Base-by-base conservation (phyloP, 768 basidiomycete genomes). In the Trichaptum fuscoviolaceum region DNA sequence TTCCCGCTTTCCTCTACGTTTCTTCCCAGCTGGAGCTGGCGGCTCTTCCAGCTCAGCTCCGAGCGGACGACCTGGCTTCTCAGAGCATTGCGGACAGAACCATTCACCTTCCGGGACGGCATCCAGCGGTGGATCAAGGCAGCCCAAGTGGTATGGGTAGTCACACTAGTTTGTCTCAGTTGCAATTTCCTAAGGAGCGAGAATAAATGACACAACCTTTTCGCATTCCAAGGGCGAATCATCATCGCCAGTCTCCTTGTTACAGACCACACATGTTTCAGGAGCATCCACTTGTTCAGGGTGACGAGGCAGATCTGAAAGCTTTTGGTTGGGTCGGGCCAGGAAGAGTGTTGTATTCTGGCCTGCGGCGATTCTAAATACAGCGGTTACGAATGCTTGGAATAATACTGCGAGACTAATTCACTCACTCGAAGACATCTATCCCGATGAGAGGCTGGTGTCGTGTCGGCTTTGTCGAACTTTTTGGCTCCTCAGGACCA, bases 311-410 rank as follows among this genome's bases (percentile, higher is more conserved):
- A 96, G 80, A 59, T 94, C 92, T 5, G 90, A 85, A 69, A 90
- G 82, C 70, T 87, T 88, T 52, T 87, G 87, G 69, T 83, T 86
- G 1, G 95, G 93, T 62, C 80, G 82, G 1, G 90, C 93, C 52
- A 99, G 81, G 79, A 97, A 87, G 68, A 92, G 77, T 0, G 93
- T 94, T 34, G 92, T 93, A 72, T 93, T 92, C 70, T 95, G 93
- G 18, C 91, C 93, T 0, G 91, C 89, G 0, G 90, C 91, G 66
- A 99, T 81, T 65, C 93, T 95, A 71, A 23, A 66, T 12, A 30
- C 63, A 10, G 20, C 35, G 17, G n/a, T n/a, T n/a, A n/a, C n/a
- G 34, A 70, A 15, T 0, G 62, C 26, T 52, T n/a, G n/a, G n/a
- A n/a, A n/a, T n/a, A 18, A 27, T 35, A 36, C 35, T 7, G 2